Percentiles rank a stretch among this genome's conserved stretches.
Conservation (phyloP, 139 green algal genomes). For the Chlamydomonas schloesseri region DNA sequence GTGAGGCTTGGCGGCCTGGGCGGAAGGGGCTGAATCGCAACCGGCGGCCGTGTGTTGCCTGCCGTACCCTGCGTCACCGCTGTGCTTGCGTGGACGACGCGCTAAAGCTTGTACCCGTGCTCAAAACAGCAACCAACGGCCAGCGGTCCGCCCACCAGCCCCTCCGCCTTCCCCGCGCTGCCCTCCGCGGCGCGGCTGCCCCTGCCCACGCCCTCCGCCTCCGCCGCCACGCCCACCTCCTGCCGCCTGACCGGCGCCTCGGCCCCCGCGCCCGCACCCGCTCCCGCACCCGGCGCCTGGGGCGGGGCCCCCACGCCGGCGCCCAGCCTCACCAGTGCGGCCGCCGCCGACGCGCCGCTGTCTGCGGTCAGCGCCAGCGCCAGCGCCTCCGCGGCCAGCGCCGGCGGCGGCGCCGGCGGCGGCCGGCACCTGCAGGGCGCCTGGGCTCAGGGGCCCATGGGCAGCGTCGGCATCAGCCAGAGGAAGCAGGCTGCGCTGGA, state of each 20-base stretch:
- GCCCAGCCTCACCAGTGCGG: neutral
- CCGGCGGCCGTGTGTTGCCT: too few species aligned
- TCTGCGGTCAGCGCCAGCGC: neutral
- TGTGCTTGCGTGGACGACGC: too few species aligned
- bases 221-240: neutral
- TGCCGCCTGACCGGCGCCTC: neutral
- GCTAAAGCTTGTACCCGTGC: too few species aligned
- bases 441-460: conserved; percentile 9
- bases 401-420: neutral
- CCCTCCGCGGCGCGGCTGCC: neutral
- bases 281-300: neutral
- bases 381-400: neutral
- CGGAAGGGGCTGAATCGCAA: too few species aligned
- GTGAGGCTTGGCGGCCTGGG: too few species aligned
- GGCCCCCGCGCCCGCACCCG: neutral
- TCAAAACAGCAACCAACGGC: too few species aligned
- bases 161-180: conserved; percentile 28
- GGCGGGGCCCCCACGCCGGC: neutral
- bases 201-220: neutral
- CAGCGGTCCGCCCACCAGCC: neutral
- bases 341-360: neutral
- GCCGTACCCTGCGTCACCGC: too few species aligned
- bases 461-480: neutral
- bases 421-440: conserved; percentile 17
- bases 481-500: conserved; percentile 30